These are phyloP conservation scores for Eleusine coracana DNA, from an alignment of 176 grass and related monocot species.

Conservation along the genomic window DNA sequence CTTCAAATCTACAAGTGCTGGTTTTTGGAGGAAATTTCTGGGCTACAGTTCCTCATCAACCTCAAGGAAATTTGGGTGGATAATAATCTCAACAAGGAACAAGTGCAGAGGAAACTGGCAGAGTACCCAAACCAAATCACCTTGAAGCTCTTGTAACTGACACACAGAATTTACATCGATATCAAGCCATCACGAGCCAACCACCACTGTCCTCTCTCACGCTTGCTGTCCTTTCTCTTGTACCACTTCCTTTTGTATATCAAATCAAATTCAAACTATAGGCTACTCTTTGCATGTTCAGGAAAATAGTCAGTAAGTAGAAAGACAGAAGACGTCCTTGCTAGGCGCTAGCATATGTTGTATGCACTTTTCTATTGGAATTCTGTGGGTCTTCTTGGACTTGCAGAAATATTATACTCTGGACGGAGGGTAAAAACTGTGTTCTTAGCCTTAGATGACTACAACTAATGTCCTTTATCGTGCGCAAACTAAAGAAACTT, in stretches of 20 bases:
- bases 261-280: not conserved
- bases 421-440: no score
- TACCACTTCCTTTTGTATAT: not conserved
- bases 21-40: not conserved
- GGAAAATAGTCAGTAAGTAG: no score
- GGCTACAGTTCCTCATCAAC: not conserved
- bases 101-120: not conserved
- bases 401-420: no score
- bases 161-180: not conserved
- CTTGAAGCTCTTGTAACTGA: not conserved
- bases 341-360: no score
- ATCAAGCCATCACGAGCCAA: not conserved
- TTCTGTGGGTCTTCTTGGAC: no score
- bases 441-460: no score
- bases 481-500: no score
- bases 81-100: not conserved
- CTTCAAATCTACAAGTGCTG: accelerated
- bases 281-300: not conserved
- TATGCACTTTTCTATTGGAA: no score
- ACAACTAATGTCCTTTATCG: no score
- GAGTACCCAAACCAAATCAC: not conserved
- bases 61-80: not conserved
- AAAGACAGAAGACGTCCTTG: no score
- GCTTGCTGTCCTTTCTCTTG: not conserved
- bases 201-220: not conserved